Evolutionary conservation across 352 stramenopile species (phyloP).

Genomic region (Phytophthora agathidicida): DNA sequence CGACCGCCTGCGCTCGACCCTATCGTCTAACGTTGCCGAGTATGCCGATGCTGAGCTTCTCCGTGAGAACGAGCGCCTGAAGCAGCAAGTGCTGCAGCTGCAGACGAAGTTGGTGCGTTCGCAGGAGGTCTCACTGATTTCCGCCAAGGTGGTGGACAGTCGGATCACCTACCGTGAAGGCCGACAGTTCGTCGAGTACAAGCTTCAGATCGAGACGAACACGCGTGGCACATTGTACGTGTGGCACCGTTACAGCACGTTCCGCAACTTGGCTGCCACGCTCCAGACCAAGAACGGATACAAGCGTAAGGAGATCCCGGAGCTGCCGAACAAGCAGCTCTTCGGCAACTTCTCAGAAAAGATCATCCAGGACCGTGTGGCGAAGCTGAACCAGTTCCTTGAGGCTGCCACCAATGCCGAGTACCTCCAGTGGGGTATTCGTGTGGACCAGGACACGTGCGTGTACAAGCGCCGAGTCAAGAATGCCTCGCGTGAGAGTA

Average conservation of each 20-base stretch:
- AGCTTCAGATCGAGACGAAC: constrained; percentile 77
- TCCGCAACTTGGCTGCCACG: constrained; percentile 75
- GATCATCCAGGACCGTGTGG: constrained; percentile 76
- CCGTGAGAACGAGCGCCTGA: constrained; percentile 73
- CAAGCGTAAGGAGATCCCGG: constrained; percentile 75
- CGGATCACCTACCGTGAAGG: constrained; percentile 73
- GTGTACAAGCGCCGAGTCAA: constrained; percentile 79
- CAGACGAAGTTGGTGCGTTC: constrained; percentile 73
- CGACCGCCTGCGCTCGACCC: constrained; percentile 61
- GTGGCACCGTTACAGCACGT: constrained; percentile 82
- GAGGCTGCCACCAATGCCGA: constrained; percentile 77
- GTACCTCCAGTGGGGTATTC: constrained; percentile 79
- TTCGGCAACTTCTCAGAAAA: constrained; percentile 79
- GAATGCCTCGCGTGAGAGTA: constrained; percentile 51
- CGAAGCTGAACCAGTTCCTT: constrained; percentile 77
- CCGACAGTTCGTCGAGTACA: constrained; percentile 79
- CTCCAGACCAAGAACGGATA: constrained; percentile 81
- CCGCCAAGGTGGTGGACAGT: constrained; percentile 72
- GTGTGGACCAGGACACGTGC: constrained; percentile 76
- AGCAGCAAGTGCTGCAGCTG: constrained; percentile 73
- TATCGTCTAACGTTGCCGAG: constrained; percentile 73
- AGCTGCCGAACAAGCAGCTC: constrained; percentile 77
- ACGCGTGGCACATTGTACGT: constrained; percentile 69
- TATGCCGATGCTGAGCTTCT: constrained; percentile 71
- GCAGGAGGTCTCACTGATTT: constrained; percentile 71